A percentile compares a stretch with the other conserved stretches of the same genome.
Conservation (phyloP, 176 grass and related monocot species). For the Guadua angustifolia region DNA sequence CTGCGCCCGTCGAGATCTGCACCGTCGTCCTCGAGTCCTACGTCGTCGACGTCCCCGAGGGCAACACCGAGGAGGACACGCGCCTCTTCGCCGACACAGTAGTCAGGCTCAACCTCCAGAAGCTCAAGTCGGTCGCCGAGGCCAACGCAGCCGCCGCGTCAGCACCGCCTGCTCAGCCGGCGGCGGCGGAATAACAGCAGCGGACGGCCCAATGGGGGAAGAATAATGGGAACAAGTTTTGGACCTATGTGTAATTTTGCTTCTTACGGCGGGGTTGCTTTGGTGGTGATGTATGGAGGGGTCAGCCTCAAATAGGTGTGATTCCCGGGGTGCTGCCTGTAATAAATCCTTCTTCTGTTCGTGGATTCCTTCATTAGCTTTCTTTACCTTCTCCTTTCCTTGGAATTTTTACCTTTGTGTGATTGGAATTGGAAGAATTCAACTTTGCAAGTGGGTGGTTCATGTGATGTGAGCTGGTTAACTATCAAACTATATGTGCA, state of each 20-base stretch:
- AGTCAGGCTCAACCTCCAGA: slow-evolving; percentile 97
- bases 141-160: slow-evolving; percentile 40
- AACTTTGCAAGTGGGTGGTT: background rate
- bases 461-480: background rate
- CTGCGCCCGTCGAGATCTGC: slow-evolving; percentile 59
- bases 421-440: slow-evolving; percentile 58
- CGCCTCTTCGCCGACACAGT: slow-evolving; percentile 96
- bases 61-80: slow-evolving; percentile 91
- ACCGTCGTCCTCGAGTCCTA: slow-evolving; percentile 94
- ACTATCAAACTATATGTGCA: too few species aligned
- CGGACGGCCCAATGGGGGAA: background rate
- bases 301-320: slow-evolving; percentile 42
- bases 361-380: slow-evolving; percentile 42
- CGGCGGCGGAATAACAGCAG: slow-evolving; percentile 32
- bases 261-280: slow-evolving; percentile 33
- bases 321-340: slow-evolving; percentile 51
- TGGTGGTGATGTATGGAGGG: slow-evolving; percentile 34
- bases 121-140: slow-evolving; percentile 90
- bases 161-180: slow-evolving; percentile 11
- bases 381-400: slow-evolving; percentile 19
- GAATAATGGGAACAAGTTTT: slow-evolving; percentile 15
- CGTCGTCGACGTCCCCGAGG: slow-evolving; percentile 84
- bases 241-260: slow-evolving; percentile 41
- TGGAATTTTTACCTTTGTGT: slow-evolving; percentile 41
- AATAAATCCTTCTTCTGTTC: slow-evolving; percentile 46